Evolutionary conservation across 768 basidiomycete species (phyloP), one percentile per base, ranked within the genome.

Genomic region (Rossbeevera mucosa): DNA sequence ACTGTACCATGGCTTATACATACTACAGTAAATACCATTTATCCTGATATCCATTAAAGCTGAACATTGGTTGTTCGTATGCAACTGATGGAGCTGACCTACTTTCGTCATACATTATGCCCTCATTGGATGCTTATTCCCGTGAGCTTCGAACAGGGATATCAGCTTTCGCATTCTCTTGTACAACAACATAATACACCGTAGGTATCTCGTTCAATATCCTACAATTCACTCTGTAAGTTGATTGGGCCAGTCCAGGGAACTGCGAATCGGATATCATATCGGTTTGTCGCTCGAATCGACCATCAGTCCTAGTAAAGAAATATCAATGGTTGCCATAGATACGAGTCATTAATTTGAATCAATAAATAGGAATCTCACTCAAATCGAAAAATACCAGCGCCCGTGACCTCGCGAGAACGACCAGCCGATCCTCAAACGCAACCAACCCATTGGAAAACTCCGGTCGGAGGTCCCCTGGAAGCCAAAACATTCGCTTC

Each of bases 401-500:
- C 18, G 9, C 4, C n/a, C 28, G 21, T 11, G 47, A 51, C 20
- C 40, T 16, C 3, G 45, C 29, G 24, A 58, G 5, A 30, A 61
- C 55, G 20, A 44, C 47, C 14, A 61, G 45, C 30, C 25, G 45
- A 25, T 61, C 56, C 5, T 44, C 49, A 21, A 52, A 52, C n/a
- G 56, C 60, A 20, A 47, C 41, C 8, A 61, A 20, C 7, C 43
- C 50, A 0, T 7, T 48, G 38, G 59, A 41, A 28, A 44, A 50
- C 1, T 13, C 25, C 2, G 59, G 60, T 28, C 56, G 55, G 7
- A 57, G 21, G n/a, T 57, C 56, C 22, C n/a, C n/a, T 4, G 56
- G 60, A 14, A 61, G 18, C 60, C 59, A 61, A 14, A 57, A 50
- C 44, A 61, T 47, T 26, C 59, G 31, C 42, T 26, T 47, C 30